phyloP scores from a whole-genome alignment of 257 asterid species.

The Solanum gandarillasii region DNA sequence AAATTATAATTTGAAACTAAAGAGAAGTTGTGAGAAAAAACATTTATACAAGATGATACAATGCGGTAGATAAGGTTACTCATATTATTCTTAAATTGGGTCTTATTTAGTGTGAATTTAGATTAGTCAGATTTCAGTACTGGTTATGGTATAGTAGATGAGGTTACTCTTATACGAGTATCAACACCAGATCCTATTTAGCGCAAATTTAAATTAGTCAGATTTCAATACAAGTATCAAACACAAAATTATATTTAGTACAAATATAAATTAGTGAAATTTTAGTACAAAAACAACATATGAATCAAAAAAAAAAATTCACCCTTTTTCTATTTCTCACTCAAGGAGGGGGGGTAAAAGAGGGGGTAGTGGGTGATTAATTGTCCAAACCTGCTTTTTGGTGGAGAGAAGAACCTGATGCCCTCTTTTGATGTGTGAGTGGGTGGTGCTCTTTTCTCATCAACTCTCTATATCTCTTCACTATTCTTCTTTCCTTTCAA shows the following conservation, averaged over 20 bases:
- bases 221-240: accelerated
- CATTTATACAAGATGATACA: background rate
- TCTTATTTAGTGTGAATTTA: background rate
- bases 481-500: background rate
- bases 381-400: slow-evolving; percentile 43
- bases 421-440: slow-evolving; percentile 71
- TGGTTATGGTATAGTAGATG: too few species aligned
- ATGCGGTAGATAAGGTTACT: background rate
- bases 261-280: background rate
- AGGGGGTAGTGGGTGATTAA: slow-evolving; percentile 2
- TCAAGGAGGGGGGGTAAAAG: background rate
- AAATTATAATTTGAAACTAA: background rate
- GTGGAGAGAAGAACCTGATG: slow-evolving; percentile 63
- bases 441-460: slow-evolving; percentile 59
- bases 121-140: background rate
- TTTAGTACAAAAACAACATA: too few species aligned
- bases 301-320: background rate
- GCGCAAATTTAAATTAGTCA: accelerated
- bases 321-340: slow-evolving; percentile 3
- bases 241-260: too few species aligned
- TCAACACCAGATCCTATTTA: too few species aligned
- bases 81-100: too few species aligned
- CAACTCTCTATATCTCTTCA: slow-evolving; percentile 2
- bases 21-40: background rate
- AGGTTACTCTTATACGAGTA: too few species aligned